Evolutionary conservation across 441 rosid genomes (phyloP).

Genomic region (Populus hybrid): DNA sequence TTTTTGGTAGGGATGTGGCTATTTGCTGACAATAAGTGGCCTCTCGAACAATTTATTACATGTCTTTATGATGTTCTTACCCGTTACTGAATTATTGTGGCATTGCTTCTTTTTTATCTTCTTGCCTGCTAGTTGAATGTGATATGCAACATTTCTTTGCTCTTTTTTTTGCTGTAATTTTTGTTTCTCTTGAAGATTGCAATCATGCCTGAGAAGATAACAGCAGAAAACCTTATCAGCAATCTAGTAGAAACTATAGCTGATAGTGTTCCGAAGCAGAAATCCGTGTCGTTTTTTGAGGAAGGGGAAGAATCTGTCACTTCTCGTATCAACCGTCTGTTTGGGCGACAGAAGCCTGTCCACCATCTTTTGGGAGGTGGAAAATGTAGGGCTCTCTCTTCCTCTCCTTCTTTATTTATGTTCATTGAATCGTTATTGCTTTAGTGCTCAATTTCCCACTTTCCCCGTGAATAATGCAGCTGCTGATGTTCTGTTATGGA

Average conservation of each 20-base stretch:
- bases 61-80: not conserved
- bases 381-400: constrained; percentile 43
- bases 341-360: constrained; percentile 78
- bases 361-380: constrained; percentile 87
- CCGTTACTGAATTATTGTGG: not conserved
- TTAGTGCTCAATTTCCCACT: constrained; percentile 11
- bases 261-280: constrained; percentile 58
- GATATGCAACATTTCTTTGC: not conserved
- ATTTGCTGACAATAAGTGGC: not conserved
- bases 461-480: constrained; percentile 39
- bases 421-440: not conserved
- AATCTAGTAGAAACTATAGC: constrained; percentile 60
- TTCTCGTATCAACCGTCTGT: constrained; percentile 59
- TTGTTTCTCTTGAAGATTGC: constrained; percentile 25
- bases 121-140: not conserved
- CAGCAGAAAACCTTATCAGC: constrained; percentile 46
- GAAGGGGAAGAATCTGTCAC: constrained; percentile 47
- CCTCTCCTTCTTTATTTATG: not conserved
- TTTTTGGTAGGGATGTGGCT: not conserved
- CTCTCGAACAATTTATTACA: not conserved
- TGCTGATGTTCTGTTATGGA: constrained; percentile 99
- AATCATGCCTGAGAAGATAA: constrained; percentile 70
- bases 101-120: too few species aligned
- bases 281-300: constrained; percentile 56
- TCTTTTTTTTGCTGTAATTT: not conserved